Evolutionary conservation across 805 yeast species (phyloP), one percentile per base, ranked within the genome.

Genomic region (Wickerhamiella kazuoi): DNA sequence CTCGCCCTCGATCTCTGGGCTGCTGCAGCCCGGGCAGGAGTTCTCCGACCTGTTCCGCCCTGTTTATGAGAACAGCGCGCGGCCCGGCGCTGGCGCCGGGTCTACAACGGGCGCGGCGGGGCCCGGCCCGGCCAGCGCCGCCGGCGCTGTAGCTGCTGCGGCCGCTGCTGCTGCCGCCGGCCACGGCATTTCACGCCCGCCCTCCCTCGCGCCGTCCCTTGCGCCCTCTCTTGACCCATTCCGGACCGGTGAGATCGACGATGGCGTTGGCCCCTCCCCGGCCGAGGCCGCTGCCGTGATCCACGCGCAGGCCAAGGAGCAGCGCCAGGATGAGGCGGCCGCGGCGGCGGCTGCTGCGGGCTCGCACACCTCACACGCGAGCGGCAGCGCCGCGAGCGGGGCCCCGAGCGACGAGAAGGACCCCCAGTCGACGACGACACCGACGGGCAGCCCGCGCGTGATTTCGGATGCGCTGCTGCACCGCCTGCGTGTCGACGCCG

Each of bases 1-100:
- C 57, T 74, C 95, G 0, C 83, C 94, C 2, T 76, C 81, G 4
- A 76, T 86, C 20, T 77, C 93, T 3, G 95, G 95, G 0, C 62
- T 86, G 18, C 53, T 79, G 28, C 76, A 73, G 49, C 72, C 74
- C 1, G 74, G 69, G 11, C 74, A 71, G 48, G 21, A 39, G 18
- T 76, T 76, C 53, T 68, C 66, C 4, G 80, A 77, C 44, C 57
- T 79, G 30, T 79, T 79, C 51, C 68, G 19, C 24, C 28, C 36
- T 14, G 30, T 21, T 21, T 23, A 23, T 11, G 26, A 23, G 9
- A 11, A 23, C 26, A 11, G 26, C 26, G 9, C 9, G 26, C 26
- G 26, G 6, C 6, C 15, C 20, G 24, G 36, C 39, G 7, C 29
- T 16, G 20, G 21, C 17, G 23, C 19, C 7, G 44, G 26, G 6